Percentiles rank a stretch among this genome's conserved stretches.
These are phyloP conservation scores for Phylloporus sp. DNA, from an alignment of 768 basidiomycete species.

Conservation along the genomic window DNA sequence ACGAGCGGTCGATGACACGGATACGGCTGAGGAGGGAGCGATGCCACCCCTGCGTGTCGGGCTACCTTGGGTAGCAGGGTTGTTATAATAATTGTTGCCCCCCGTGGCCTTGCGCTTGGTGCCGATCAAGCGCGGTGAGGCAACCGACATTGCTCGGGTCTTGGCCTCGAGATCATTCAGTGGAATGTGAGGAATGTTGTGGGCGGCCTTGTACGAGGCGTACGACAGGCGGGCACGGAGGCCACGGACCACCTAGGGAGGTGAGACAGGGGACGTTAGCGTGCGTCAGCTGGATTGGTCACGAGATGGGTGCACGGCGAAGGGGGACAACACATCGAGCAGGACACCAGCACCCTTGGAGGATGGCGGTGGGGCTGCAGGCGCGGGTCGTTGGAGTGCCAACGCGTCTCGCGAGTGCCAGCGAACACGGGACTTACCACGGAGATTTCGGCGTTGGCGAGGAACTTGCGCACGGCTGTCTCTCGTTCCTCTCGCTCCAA, in stretches of 20 bases:
- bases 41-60: slow-evolving; percentile 38
- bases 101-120: slow-evolving; percentile 50
- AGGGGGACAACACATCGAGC: neutral
- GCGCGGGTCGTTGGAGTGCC: slow-evolving; percentile 23
- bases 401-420: slow-evolving; percentile 46
- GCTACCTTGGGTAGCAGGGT: slow-evolving; percentile 46
- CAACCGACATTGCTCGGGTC: slow-evolving; percentile 38
- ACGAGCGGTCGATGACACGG: slow-evolving; percentile 30
- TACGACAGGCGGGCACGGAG: slow-evolving; percentile 77
- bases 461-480: slow-evolving; percentile 67
- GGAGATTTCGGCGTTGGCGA: slow-evolving; percentile 73
- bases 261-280: slow-evolving; percentile 31
- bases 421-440: slow-evolving; percentile 53
- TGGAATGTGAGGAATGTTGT: slow-evolving; percentile 62
- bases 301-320: slow-evolving; percentile 7
- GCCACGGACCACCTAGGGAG: slow-evolving; percentile 66
- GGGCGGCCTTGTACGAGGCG: slow-evolving; percentile 77
- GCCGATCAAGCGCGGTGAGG: slow-evolving; percentile 49
- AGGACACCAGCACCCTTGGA: neutral
- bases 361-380: slow-evolving; percentile 7
- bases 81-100: slow-evolving; percentile 45
- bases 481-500: slow-evolving; percentile 57
- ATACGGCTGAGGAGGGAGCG: slow-evolving; percentile 36
- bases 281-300: slow-evolving; percentile 4
- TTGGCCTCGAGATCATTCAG: slow-evolving; percentile 71